phyloP scores from a whole-genome alignment of 495 filamentous ascomycete genomes.

The Aspergillus wentii region DNA sequence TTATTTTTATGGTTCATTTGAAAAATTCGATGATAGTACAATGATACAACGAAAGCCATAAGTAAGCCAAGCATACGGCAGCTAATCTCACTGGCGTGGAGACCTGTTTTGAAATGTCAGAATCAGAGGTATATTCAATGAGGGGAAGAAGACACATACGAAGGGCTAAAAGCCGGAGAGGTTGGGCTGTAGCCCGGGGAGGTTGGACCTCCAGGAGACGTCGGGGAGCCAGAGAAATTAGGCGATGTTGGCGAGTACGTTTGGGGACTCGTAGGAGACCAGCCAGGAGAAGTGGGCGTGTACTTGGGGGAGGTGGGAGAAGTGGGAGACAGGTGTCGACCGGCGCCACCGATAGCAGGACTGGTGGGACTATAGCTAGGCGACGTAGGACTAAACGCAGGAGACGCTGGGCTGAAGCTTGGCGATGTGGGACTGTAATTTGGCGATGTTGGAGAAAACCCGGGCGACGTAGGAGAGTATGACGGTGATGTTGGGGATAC shows the following conservation, averaged over 20 bases:
- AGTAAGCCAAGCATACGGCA: slow-evolving; percentile 13
- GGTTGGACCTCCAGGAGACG: slow-evolving; percentile 44
- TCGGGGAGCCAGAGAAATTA: slow-evolving; percentile 57
- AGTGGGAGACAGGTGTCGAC: slow-evolving; percentile 56
- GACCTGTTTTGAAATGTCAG: slow-evolving; percentile 37
- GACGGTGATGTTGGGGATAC: slow-evolving; percentile 64
- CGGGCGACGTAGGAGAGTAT: slow-evolving; percentile 82
- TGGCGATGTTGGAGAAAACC: slow-evolving; percentile 70
- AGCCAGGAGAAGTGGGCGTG: slow-evolving; percentile 68
- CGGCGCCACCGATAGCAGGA: slow-evolving; percentile 48
- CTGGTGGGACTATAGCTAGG: slow-evolving; percentile 67
- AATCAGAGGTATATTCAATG: too few relatives aligned
- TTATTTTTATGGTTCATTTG: slow-evolving; percentile 33
- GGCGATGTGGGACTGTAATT: slow-evolving; percentile 62
- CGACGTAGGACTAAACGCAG: slow-evolving; percentile 52
- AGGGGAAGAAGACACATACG: slow-evolving; percentile 33
- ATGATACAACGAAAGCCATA: slow-evolving; percentile 26
- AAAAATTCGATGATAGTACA: slow-evolving; percentile 40
- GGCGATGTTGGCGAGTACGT: slow-evolving; percentile 77
- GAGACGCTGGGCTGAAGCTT: slow-evolving; percentile 56
- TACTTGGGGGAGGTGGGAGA: slow-evolving; percentile 68
- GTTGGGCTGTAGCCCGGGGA: slow-evolving; percentile 56
- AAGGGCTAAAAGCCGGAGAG: slow-evolving; percentile 44
- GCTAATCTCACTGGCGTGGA: slow-evolving; percentile 39
- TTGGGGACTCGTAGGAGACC: slow-evolving; percentile 63